Evolutionary conservation across 345 rosid genomes (phyloP).

Genomic region (Eucalyptus cloeziana): DNA sequence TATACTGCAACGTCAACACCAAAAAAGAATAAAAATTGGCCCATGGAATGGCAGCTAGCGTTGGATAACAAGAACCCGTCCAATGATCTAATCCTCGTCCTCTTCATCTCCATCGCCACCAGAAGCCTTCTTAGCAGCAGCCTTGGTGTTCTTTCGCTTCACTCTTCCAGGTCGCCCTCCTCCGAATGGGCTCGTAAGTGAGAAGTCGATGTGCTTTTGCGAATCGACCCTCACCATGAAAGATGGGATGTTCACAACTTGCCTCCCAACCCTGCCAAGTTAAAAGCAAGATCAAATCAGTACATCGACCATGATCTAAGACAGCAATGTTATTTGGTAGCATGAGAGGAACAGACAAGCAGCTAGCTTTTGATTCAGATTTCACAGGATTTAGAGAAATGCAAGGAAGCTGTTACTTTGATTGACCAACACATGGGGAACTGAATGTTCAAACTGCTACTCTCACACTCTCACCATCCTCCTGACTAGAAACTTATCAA

Average conservation of each 20-base stretch:
- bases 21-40: not conserved
- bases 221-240: constrained; percentile 33
- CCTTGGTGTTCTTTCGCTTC: constrained; percentile 32
- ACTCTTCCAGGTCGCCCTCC: constrained; percentile 36
- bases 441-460: not conserved
- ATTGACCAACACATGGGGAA: not conserved
- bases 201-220: constrained; percentile 30
- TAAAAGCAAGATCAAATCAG: not conserved
- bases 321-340: not conserved
- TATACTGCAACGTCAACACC: not conserved
- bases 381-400: not conserved
- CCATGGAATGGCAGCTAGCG: not conserved
- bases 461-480: not conserved
- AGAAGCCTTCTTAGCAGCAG: constrained; percentile 28
- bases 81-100: constrained; percentile 6
- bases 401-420: not conserved
- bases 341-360: not conserved
- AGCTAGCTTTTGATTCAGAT: not conserved
- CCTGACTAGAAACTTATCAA: not conserved
- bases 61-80: not conserved
- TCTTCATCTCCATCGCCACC: constrained; percentile 40
- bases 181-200: constrained; percentile 22
- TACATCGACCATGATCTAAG: not conserved
- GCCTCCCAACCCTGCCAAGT: constrained; percentile 22
- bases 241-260: constrained; percentile 30